Percentiles rank a stretch among this genome's conserved stretches.
Evolutionary conservation across 768 basidiomycete species (phyloP).

Genomic region (Termitomyces sp.): DNA sequence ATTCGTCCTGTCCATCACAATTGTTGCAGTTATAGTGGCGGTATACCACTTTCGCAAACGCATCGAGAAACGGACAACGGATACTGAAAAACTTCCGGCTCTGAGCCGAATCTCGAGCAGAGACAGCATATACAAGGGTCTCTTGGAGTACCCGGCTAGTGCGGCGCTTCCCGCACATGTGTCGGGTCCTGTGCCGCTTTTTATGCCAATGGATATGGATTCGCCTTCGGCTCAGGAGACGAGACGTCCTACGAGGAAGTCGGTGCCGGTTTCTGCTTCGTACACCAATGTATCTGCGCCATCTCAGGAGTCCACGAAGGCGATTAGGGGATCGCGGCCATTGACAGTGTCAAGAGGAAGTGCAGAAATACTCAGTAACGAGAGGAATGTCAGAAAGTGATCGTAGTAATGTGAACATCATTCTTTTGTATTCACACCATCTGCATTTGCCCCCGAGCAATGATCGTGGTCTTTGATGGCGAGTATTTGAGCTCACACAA

Average conservation of each 20-base stretch:
- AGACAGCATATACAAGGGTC: conserved; percentile 13
- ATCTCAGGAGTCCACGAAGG: not conserved
- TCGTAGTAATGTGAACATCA: not conserved
- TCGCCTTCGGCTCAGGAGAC: conserved; percentile 3
- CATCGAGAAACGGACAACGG: conserved; percentile 11
- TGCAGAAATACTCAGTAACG: not conserved
- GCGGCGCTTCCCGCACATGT: conserved; percentile 12
- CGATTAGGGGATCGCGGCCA: conserved; percentile 5
- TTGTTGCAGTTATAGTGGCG: conserved; percentile 23
- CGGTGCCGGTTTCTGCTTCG: conserved; percentile 6
- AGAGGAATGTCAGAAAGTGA: not conserved
- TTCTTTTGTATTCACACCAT: not conserved
- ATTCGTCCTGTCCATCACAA: conserved; percentile 22
- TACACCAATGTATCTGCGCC: conserved; percentile 3
- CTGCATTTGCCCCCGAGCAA: not conserved
- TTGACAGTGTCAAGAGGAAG: not conserved
- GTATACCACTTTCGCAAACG: conserved; percentile 22
- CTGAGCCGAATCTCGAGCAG: conserved; percentile 11
- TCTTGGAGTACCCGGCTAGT: conserved; percentile 13
- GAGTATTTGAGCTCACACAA: too few relatives aligned
- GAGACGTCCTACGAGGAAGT: conserved; percentile 6
- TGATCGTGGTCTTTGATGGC: too few relatives aligned
- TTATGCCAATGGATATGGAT: conserved; percentile 13
- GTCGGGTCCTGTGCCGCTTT: conserved; percentile 15
- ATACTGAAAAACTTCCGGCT: conserved; percentile 14